Base-by-base conservation (phyloP, 164 flowering plant genomes). In the Vitis riparia region DNA sequence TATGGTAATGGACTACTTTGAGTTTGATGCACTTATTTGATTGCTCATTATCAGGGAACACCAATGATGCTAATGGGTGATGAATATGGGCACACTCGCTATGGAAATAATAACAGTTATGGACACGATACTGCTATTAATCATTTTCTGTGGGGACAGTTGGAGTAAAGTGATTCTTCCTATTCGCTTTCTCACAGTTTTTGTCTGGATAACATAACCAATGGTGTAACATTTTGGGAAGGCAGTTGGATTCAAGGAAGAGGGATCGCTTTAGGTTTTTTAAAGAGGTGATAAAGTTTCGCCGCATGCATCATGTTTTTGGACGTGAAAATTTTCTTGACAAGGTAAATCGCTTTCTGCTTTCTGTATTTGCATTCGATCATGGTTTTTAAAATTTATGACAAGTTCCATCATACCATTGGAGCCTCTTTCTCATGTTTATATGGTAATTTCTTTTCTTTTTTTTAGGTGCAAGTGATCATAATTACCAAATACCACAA, bases 51-150 rank as follows among this genome's bases (percentile, higher is more conserved):
- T 49, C 68, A 95, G 99, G 98, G 99, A 71, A 84, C 88, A 29
- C 98, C 98, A 62, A 95, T 95, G 99, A 91, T 93, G 94, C 85
- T 95, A 65, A 95, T 95, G 99, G 99, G 98, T 52, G 99, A 95
- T 86, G 99, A 95, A 76, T 95, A 95, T 76, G 97, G 89, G 47
- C 99, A 95, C 75, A 90, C 97, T 29, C 98, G 99, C 16, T 77
- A 83, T 79, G 99, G 99, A 71, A 95, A 93, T 75, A 93, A 95
- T 82, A 95, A 93, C 70, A 95, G 98, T 61, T 93, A 95, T 81
- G 99, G 99, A 52, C 99, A 93, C 79, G 98, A 95, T 78, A 87
- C 76, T 71, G 80, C 82, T 49, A 76, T 95, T 57, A 95, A 93
- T 72, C 74, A 93, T 83, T 95, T 95, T 79, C 97, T 81, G 67